phyloP scores from a whole-genome alignment of 2,329 filamentous ascomycete species.

The Aspergillus bombycis region DNA sequence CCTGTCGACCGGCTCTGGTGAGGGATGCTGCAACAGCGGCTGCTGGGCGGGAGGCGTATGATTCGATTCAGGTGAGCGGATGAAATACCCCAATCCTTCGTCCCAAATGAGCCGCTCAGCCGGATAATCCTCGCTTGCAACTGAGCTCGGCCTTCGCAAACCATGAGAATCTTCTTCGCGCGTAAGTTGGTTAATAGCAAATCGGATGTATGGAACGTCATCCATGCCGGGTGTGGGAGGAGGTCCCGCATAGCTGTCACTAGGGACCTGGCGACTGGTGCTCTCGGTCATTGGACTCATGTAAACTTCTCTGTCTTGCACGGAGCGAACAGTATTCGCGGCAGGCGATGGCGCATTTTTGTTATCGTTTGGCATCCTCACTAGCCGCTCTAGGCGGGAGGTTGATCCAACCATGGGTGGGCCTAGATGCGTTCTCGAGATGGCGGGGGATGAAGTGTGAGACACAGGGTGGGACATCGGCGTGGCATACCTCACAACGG shows the following conservation, averaged over 20 bases:
- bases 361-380: constrained; percentile 9
- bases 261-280: constrained; percentile 28
- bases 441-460: constrained; percentile 32
- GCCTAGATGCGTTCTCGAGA: constrained; percentile 31
- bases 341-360: constrained; percentile 24
- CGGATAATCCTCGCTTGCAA: constrained; percentile 50
- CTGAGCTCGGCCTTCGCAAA: constrained; percentile 55
- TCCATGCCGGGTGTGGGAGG: constrained; percentile 75
- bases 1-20: constrained; percentile 21
- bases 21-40: constrained; percentile 33
- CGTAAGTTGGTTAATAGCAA: constrained; percentile 85
- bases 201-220: constrained; percentile 84
- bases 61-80: constrained; percentile 35
- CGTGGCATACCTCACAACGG: constrained; percentile 48
- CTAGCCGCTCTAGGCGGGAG: constrained; percentile 16
- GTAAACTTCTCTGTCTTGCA: constrained; percentile 25
- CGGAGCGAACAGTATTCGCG: constrained; percentile 32
- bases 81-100: constrained; percentile 49
- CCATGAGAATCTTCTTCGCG: constrained; percentile 67
- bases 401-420: constrained; percentile 19
- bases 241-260: constrained; percentile 37
- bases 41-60: constrained; percentile 39
- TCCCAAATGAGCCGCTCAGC: constrained; percentile 55
- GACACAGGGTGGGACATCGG: constrained; percentile 43
- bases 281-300: constrained; percentile 30